Evolutionary conservation across 257 asterid species (phyloP).

Genomic region (Solanum chilense): DNA sequence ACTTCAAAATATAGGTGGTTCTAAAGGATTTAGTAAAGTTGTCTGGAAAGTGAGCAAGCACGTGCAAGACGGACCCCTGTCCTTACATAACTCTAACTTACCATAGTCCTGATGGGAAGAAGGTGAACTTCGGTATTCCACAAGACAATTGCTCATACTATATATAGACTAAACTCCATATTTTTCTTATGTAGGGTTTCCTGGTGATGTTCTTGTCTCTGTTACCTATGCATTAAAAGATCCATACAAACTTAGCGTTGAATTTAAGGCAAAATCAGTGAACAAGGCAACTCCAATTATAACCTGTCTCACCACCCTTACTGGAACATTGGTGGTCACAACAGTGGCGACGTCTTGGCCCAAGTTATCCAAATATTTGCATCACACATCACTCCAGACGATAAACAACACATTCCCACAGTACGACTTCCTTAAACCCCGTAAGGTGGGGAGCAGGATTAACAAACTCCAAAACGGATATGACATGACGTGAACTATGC

Average conservation of each 20-base stretch:
- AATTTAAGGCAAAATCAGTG: conserved; percentile 1
- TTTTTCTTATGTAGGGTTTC: conserved; percentile 2
- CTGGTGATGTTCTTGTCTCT: conserved; percentile 5
- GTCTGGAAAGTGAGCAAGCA: conserved; percentile 10
- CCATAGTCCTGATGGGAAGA: conserved; percentile 68
- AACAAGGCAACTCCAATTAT: conserved; percentile 14
- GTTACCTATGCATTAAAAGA: background rate
- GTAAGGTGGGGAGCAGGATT: background rate
- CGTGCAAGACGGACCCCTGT: conserved; percentile 13
- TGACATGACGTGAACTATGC: conserved; percentile 5
- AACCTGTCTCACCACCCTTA: conserved; percentile 12
- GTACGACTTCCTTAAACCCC: conserved; percentile 9
- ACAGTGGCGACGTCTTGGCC: conserved; percentile 2
- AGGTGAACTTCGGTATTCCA: conserved; percentile 14
- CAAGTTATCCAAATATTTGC: conserved; percentile 7
- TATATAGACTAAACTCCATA: background rate
- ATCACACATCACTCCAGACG: background rate
- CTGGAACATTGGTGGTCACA: conserved; percentile 15
- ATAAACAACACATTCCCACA: background rate
- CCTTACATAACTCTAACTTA: conserved; percentile 51
- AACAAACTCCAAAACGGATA: conserved; percentile 1
- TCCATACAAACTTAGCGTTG: background rate
- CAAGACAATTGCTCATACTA: background rate
- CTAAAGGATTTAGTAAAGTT: conserved; percentile 3
- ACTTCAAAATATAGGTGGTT: background rate